Conservation (phyloP, 2,329 filamentous ascomycete species). For the Hymenoscyphus scutula region DNA sequence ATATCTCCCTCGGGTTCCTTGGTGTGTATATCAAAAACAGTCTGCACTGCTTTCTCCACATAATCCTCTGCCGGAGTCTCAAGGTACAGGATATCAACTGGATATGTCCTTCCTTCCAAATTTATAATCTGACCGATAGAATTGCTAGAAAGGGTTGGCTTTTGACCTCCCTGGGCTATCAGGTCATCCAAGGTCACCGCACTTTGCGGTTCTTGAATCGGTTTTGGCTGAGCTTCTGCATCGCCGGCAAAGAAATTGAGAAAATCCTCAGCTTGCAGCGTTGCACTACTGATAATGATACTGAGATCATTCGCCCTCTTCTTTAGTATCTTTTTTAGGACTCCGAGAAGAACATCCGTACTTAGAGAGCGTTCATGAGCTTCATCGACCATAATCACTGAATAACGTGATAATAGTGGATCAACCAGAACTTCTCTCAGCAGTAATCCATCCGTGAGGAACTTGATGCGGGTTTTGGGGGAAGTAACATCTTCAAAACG, state of each 20-base stretch:
- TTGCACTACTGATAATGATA: conserved; percentile 90
- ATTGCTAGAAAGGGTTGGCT: conserved; percentile 26
- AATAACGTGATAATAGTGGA: conserved; percentile 85
- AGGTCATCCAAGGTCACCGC: conserved; percentile 39
- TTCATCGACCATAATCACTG: conserved; percentile 96
- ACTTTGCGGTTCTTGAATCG: conserved; percentile 34
- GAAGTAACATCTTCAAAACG: conserved; percentile 90
- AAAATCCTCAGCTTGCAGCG: conserved; percentile 85
- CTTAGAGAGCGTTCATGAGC: conserved; percentile 92
- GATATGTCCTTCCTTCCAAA: conserved; percentile 82
- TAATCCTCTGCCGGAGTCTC: conserved; percentile 81
- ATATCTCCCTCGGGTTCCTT: conserved; percentile 82
- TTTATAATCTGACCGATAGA: conserved; percentile 67
- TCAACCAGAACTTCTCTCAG: conserved; percentile 91
- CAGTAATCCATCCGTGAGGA: conserved; percentile 88
- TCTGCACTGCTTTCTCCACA: conserved; percentile 75
- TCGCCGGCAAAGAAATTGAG: conserved; percentile 66
- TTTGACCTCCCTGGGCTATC: conserved; percentile 28
- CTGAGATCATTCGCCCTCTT: conserved; percentile 72
- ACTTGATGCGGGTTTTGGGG: conserved; percentile 82
- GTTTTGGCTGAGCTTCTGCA: conserved; percentile 33
- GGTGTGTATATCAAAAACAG: conserved; percentile 83
- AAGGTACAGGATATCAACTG: conserved; percentile 82
- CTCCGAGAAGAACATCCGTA: conserved; percentile 84
- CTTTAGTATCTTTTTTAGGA: conserved; percentile 86